phyloP scores from a whole-genome alignment of 2,329 filamentous ascomycete genomes.

The Fusarium sp. region DNA sequence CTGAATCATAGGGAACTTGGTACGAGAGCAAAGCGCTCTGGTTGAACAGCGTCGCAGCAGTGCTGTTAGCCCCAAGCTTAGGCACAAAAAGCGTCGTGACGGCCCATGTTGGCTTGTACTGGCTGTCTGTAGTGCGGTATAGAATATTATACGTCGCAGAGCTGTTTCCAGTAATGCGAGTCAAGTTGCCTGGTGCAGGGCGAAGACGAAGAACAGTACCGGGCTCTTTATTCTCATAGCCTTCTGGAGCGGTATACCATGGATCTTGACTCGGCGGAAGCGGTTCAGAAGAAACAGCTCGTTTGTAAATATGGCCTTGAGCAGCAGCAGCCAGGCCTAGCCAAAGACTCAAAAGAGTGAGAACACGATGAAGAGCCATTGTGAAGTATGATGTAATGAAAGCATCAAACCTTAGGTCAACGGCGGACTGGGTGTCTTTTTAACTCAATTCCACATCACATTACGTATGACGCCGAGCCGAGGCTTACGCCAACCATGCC shows the following conservation, averaged over 20 bases:
- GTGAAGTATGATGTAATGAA: background rate
- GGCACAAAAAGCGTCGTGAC: constrained; percentile 38
- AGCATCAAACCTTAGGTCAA: background rate
- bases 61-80: constrained; percentile 24
- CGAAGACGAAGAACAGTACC: constrained; percentile 39
- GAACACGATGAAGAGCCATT: constrained; percentile 24
- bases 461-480: constrained; percentile 4
- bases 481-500: background rate
- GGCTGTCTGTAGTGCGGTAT: constrained; percentile 40
- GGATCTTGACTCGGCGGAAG: constrained; percentile 38
- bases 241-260: constrained; percentile 37
- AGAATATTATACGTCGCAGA: constrained; percentile 39
- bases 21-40: constrained; percentile 35
- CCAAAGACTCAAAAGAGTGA: constrained; percentile 31
- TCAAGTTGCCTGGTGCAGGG: constrained; percentile 35
- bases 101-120: constrained; percentile 37
- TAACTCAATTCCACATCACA: background rate
- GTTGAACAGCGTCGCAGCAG: constrained; percentile 14
- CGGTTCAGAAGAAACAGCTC: constrained; percentile 1
- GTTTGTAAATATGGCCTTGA: constrained; percentile 3
- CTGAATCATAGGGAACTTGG: constrained; percentile 39
- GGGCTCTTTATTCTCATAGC: constrained; percentile 30
- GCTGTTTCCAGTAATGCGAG: constrained; percentile 29
- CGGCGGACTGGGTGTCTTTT: background rate
- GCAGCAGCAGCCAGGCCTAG: constrained; percentile 10